A percentile compares a stretch with the other conserved stretches of the same genome.
phyloP scores from a whole-genome alignment of 768 basidiomycete genomes.

The Tulasnella sp. region DNA sequence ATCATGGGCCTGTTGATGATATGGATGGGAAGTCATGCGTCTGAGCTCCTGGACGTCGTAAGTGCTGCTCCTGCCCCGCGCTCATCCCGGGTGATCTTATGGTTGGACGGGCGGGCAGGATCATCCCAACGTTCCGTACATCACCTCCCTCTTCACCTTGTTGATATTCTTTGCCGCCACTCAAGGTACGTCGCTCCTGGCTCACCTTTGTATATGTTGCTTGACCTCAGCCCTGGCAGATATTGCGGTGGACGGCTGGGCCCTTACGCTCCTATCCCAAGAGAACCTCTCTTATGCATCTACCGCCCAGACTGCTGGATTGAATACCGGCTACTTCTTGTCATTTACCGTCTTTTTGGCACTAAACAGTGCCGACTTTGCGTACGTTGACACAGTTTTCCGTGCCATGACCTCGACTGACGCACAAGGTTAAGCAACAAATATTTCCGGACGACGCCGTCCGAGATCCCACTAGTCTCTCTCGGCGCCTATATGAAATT shows the following conservation, averaged over 20 bases:
- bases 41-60: slow-evolving; percentile 29
- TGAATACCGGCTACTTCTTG: slow-evolving; percentile 90
- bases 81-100: not conserved
- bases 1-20: slow-evolving; percentile 63
- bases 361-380: slow-evolving; percentile 87
- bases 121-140: slow-evolving; percentile 55
- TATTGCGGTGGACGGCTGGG: slow-evolving; percentile 61
- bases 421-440: slow-evolving; percentile 26
- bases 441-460: slow-evolving; percentile 32
- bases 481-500: slow-evolving; percentile 74
- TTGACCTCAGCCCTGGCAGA: slow-evolving; percentile 58
- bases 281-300: slow-evolving; percentile 94
- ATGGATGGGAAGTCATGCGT: slow-evolving; percentile 30
- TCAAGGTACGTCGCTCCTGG: slow-evolving; percentile 52
- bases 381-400: slow-evolving; percentile 33
- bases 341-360: slow-evolving; percentile 97
- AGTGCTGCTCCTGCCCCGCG: slow-evolving; percentile 14
- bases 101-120: slow-evolving; percentile 68
- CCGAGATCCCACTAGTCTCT: slow-evolving; percentile 32
- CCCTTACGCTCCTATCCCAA: slow-evolving; percentile 55
- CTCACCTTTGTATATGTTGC: not conserved
- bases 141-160: slow-evolving; percentile 76
- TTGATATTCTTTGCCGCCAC: slow-evolving; percentile 94
- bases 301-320: slow-evolving; percentile 93
- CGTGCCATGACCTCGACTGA: not conserved